Conservation (phyloP, 139 green algal species). For the Eudorina sp. region DNA sequence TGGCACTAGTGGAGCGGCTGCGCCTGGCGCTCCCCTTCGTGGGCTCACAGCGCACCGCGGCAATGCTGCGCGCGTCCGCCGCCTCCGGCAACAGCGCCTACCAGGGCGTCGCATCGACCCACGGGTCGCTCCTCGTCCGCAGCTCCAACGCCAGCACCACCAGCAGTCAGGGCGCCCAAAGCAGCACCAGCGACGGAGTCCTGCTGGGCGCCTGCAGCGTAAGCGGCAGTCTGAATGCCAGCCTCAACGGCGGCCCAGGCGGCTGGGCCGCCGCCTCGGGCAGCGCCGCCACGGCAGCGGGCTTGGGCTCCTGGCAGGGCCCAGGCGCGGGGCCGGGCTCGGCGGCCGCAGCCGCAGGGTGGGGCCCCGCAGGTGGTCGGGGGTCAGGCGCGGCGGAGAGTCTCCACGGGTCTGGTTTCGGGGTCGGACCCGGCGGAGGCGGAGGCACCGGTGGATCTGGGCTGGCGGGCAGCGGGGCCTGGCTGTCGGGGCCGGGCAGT, state of each 20-base stretch:
- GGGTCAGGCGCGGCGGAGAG: neutral
- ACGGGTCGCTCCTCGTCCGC: constrained; percentile 23
- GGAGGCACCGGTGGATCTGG: neutral
- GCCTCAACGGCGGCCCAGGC: neutral
- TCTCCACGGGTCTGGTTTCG: neutral
- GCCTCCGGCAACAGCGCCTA: neutral
- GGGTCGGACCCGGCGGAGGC: neutral
- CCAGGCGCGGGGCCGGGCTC: neutral
- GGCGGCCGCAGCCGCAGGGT: neutral
- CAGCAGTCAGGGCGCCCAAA: neutral
- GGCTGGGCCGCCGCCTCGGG: neutral
- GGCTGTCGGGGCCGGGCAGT: neutral
- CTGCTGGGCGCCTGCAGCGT: neutral
- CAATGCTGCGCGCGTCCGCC: constrained; percentile 6
- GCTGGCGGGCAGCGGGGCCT: neutral
- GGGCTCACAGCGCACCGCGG: neutral
- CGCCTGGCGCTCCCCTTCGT: constrained; percentile 7
- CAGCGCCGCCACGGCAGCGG: neutral
- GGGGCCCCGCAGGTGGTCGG: neutral
- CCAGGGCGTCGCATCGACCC: constrained; percentile 3
- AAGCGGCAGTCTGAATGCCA: neutral
- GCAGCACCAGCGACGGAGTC: constrained; percentile 6
- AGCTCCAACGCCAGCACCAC: constrained; percentile 8
- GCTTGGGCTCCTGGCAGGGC: constrained; percentile 12
- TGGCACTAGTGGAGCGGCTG: constrained; percentile 5